Base-by-base conservation (phyloP, 441 rosid genomes). In the Kokia cookei region DNA sequence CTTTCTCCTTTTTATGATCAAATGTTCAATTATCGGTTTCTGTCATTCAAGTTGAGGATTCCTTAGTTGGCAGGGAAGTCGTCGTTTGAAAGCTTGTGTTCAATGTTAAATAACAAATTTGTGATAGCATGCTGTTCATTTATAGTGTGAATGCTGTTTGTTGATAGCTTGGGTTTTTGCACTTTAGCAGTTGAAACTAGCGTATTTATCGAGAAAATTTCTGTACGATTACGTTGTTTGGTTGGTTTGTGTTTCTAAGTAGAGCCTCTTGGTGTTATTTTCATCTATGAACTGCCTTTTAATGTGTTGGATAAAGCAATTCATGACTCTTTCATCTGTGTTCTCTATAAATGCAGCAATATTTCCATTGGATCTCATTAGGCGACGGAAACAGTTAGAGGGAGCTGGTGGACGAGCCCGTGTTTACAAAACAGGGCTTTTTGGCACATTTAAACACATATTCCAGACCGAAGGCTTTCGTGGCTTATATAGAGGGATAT, bases 301-400 rank as follows among this genome's bases (percentile, higher is more conserved):
- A 53, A 53, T 6, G 57, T n/a, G 58, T 65, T 65, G 24, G 26
- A 72, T 72, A 54, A 53, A 43, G 53, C 65, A 40, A 73, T 53
- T 48, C 3, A 7, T 26, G 7, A 58, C 6, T 74, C 69, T 45
- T 68, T 67, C 24, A 43, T 65, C 51, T 71, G 57, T 47, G 50
- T 35, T 7, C 73, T 76, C 11, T 70, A 62, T 74, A 58, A 71
- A 58, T 82, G 88, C 91, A 95, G 98, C 87, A 27, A 91, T 96
- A 11, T 95, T 95, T 79, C 99, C 98, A 2, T 78, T 95, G 66
- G 99, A 95, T 86, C 93, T 93, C 73, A 92, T 91, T 84, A 90
- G 99, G 77, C 84, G 97, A 60, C 81, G 98, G 78, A 95, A 90
- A 84, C 98, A 95, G 77, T 81, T 95, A 81, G 98, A 93, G 87